A percentile compares a stretch with the other conserved stretches of the same genome.
Evolutionary conservation across 2,329 filamentous ascomycete genomes (phyloP).

Genomic region (Calonectria hawksworthii): DNA sequence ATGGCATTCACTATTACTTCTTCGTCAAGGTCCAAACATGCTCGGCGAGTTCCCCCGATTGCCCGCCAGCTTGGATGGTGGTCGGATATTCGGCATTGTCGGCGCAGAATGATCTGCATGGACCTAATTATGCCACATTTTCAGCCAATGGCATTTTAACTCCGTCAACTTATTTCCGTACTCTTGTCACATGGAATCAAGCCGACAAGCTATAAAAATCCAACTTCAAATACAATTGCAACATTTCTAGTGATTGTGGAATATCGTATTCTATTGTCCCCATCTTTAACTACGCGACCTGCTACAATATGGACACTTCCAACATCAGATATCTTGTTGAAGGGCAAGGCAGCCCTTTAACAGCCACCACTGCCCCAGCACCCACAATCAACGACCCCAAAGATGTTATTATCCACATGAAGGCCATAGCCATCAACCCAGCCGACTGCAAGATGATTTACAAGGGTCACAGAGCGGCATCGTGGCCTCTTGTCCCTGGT

Average conservation of each 20-base stretch:
- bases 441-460: constrained; percentile 20
- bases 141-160: not conserved
- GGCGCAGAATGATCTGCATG: not conserved
- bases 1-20: not conserved
- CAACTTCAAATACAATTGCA: not conserved
- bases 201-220: not conserved
- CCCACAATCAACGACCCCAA: not conserved
- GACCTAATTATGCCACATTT: not conserved
- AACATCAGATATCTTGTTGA: constrained; percentile 2
- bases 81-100: not conserved
- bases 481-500: constrained; percentile 5
- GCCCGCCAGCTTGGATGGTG: not conserved
- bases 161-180: not conserved
- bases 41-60: not conserved
- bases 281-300: not conserved
- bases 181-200: not conserved
- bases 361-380: not conserved
- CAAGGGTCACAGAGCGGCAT: not conserved
- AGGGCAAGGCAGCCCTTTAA: not conserved
- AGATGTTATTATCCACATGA: not conserved
- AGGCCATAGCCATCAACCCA: constrained; percentile 5
- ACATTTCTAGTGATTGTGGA: not conserved
- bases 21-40: not conserved
- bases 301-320: not conserved
- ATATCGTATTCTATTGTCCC: not conserved